Base-by-base conservation (phyloP, 202 grass and related monocot genomes). In the Panicum virgatum region DNA sequence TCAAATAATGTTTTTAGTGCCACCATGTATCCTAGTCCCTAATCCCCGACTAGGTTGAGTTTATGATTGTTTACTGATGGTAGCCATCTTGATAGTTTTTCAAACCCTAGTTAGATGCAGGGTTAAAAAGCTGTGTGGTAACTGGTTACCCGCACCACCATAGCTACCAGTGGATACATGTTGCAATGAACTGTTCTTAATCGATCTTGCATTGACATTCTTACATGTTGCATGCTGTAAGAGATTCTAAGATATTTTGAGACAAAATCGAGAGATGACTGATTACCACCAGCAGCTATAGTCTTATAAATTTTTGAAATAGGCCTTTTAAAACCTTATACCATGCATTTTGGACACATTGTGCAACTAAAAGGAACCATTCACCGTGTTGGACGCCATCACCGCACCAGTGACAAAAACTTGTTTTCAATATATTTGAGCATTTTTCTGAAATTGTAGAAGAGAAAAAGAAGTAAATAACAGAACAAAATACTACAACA, bases 351-450 rank as follows among this genome's bases (percentile, higher is more conserved):
- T 45, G 18, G 27, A 73, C 19, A 13, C 69, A 72, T 48, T 71
- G 47, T 73, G 73, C 14, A 58, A 60, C 27, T 29, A 25, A 26
- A 54, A 39, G 48, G 19, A 73, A 43, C 12, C 36, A 56, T 43
- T 13, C 13, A 76, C 19, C 30, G n/a, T 36, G 26, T 73, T 53
- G 19, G 30, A 58, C 3, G 56, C 20, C 5, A 42, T 42, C 18
- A 58, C 3, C 39, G 32, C 5, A 42, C 26, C 18, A 53, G 18
- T 53, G 18, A 75, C 52, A n/a, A 75, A 37, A 74, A 50, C 32
- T 57, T 74, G 10, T 79, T 79, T 37, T 51, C n/a, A 39, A 27
- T 63, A 79, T n/a, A n/a, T n/a, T n/a, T 79, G 30, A 65, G 12
- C 59, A 50, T 36, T 4, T 4, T 2, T 75, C 52, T 48, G 68